Conservation (phyloP, 352 stramenopile genomes). For the Blastocystis sp. region DNA sequence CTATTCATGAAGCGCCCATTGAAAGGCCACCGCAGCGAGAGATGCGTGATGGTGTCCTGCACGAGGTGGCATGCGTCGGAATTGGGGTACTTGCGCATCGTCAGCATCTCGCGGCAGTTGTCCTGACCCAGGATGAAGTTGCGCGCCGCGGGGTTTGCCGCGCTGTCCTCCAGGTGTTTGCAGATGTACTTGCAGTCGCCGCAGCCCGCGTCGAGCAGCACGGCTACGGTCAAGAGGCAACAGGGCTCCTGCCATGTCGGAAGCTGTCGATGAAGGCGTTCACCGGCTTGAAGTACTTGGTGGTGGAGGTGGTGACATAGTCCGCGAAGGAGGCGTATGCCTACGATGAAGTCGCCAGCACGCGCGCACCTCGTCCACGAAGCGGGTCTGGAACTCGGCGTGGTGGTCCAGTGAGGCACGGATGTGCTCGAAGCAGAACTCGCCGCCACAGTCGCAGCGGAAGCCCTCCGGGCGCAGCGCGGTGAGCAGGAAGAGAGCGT, state of each 20-base stretch:
- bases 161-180: neutral
- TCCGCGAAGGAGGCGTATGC: neutral
- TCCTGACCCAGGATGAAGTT: constrained; percentile 50
- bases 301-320: constrained; percentile 40
- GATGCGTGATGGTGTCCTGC: constrained; percentile 26
- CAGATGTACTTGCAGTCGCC: constrained; percentile 65
- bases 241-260: neutral
- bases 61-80: constrained; percentile 1
- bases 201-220: constrained; percentile 58
- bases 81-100: constrained; percentile 32
- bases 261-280: constrained; percentile 55
- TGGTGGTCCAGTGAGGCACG: neutral
- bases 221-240: neutral
- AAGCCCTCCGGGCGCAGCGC: too few relatives aligned
- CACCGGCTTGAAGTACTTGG: constrained; percentile 64
- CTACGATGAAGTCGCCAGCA: neutral
- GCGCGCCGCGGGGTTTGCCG: neutral
- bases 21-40: neutral
- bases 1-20: neutral
- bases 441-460: constrained; percentile 7
- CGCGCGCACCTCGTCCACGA: constrained; percentile 22
- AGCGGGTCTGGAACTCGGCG: neutral
- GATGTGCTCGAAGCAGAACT: constrained; percentile 36
- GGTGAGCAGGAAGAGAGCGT: constrained; percentile 6
- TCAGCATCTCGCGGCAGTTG: constrained; percentile 35